phyloP scores from a whole-genome alignment of 73 alveolate species.

The Paraurostyla sp. region DNA sequence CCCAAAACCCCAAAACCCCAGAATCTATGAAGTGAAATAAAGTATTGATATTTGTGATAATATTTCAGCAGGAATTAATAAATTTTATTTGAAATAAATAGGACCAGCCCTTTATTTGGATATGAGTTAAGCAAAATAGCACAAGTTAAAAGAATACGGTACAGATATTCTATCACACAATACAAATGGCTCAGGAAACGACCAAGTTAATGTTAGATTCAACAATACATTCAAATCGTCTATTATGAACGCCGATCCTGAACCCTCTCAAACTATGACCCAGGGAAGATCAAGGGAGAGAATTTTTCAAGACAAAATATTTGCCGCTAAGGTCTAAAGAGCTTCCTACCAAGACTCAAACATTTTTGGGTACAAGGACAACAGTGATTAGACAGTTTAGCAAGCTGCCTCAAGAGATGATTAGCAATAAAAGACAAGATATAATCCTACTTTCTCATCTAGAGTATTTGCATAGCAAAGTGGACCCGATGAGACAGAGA shows the following conservation, averaged over 20 bases:
- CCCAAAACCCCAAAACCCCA: too few species aligned
- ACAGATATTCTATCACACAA: slow-evolving; percentile 45
- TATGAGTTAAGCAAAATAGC: slow-evolving; percentile 53
- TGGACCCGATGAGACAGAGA: slow-evolving; percentile 40
- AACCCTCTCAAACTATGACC: background rate
- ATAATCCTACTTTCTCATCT: slow-evolving; percentile 23
- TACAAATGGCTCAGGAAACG: background rate
- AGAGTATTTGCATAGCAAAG: background rate
- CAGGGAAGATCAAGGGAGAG: background rate
- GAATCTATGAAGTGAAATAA: too few species aligned
- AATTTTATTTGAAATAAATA: slow-evolving; percentile 28
- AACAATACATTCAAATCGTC: slow-evolving; percentile 28
- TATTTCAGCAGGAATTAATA: background rate
- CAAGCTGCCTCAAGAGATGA: background rate
- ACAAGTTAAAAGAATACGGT: slow-evolving; percentile 46
- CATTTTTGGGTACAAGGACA: slow-evolving; percentile 73
- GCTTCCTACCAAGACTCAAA: slow-evolving; percentile 76
- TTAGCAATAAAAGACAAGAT: background rate
- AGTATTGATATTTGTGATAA: background rate
- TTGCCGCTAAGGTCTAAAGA: slow-evolving; percentile 51
- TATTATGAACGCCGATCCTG: background rate
- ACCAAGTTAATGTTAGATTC: background rate
- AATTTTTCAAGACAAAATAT: slow-evolving; percentile 35
- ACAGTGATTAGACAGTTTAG: slow-evolving; percentile 51
- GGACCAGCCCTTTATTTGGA: background rate